Conservation (phyloP, 2,329 filamentous ascomycete genomes). For the Cadophora sp. region DNA sequence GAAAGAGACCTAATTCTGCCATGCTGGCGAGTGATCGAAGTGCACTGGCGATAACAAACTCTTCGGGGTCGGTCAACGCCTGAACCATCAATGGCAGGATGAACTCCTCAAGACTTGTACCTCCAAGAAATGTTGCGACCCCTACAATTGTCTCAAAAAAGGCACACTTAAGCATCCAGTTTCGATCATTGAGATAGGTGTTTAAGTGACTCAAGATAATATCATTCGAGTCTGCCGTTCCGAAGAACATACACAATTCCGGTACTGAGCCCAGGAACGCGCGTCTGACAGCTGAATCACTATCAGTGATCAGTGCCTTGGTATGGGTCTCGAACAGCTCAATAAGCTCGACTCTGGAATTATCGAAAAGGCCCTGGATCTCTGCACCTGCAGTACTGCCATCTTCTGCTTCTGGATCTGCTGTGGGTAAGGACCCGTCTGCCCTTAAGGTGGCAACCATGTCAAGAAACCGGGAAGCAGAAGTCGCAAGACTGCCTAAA, state of each 20-base stretch:
- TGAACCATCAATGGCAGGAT: constrained; percentile 96
- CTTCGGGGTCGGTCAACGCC: constrained; percentile 89
- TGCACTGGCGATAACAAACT: constrained; percentile 91
- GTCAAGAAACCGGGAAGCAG: constrained; percentile 84
- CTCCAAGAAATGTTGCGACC: constrained; percentile 88
- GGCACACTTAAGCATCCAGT: constrained; percentile 96
- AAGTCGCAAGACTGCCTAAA: constrained; percentile 85
- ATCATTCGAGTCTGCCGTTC: constrained; percentile 88
- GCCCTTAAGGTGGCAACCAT: constrained; percentile 88
- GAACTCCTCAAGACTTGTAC: constrained; percentile 89
- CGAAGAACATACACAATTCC: constrained; percentile 93
- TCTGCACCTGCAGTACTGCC: constrained; percentile 70
- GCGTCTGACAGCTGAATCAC: constrained; percentile 82
- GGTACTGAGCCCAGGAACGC: constrained; percentile 93
- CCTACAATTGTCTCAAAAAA: constrained; percentile 97
- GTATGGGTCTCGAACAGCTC: constrained; percentile 87
- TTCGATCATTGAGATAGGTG: constrained; percentile 93
- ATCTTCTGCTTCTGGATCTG: constrained; percentile 82
- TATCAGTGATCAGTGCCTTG: constrained; percentile 87
- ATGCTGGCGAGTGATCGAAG: constrained; percentile 88
- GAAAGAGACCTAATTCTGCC: constrained; percentile 85
- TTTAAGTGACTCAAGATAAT: constrained; percentile 96
- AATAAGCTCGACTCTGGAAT: constrained; percentile 81
- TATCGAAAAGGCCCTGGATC: constrained; percentile 86
- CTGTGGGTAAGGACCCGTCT: constrained; percentile 78